These are phyloP conservation scores for Aspergillaceae sp. DNA, from an alignment of 2,329 filamentous ascomycete species.

Conservation along the genomic window DNA sequence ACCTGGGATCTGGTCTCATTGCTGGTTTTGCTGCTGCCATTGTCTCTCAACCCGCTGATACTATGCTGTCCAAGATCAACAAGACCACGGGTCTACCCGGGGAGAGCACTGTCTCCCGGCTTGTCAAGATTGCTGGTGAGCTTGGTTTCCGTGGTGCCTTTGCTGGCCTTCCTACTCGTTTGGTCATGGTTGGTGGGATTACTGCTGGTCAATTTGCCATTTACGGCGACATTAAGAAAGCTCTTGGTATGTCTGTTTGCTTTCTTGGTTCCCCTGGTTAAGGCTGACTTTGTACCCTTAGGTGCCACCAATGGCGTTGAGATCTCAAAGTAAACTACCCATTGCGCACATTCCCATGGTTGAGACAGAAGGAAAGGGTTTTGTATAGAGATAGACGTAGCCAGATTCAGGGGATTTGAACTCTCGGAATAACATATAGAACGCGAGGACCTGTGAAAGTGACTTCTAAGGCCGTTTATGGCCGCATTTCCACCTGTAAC, in stretches of 20 bases:
- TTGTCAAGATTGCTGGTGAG: constrained; percentile 76
- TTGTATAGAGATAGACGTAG: too few species aligned
- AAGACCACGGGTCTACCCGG: constrained; percentile 76
- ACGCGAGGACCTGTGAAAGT: too few species aligned
- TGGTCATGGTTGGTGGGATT: constrained; percentile 54
- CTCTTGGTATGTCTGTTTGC: constrained; percentile 37
- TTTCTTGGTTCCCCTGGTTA: too few species aligned
- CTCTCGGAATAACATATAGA: too few species aligned
- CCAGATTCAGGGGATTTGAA: too few species aligned
- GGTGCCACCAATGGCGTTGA: not conserved
- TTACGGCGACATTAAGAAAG: constrained; percentile 62
- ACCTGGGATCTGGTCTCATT: constrained; percentile 70
- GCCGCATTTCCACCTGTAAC: too few species aligned
- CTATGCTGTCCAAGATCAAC: constrained; percentile 87
- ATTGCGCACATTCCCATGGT: too few species aligned
- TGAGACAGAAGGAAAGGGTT: too few species aligned
- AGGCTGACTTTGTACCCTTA: not conserved
- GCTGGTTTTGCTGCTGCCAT: constrained; percentile 74
- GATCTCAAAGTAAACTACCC: too few species aligned
- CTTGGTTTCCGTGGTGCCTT: constrained; percentile 67
- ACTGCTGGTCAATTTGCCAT: constrained; percentile 74
- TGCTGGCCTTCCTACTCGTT: constrained; percentile 66
- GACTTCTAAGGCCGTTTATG: too few species aligned
- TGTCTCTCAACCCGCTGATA: constrained; percentile 76
- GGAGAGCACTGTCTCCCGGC: constrained; percentile 65